Conservation (phyloP, 2,329 filamentous ascomycete species). For the Cryphonectria parasitica region DNA sequence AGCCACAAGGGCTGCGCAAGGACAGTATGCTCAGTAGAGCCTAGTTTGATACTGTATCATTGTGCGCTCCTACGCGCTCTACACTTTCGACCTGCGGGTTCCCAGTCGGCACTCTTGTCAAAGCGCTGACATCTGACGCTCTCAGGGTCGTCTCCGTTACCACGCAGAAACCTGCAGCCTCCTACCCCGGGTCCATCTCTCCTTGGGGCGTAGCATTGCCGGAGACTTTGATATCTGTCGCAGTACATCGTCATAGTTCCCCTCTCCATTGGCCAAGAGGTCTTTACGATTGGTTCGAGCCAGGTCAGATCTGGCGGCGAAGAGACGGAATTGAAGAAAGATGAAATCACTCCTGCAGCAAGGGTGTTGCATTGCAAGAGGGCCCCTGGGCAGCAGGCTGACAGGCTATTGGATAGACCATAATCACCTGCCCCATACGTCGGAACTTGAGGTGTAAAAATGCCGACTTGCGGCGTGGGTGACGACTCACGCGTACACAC, state of each 20-base stretch:
- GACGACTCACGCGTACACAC: constrained; percentile 6
- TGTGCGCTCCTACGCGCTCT: neutral
- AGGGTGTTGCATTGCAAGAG: neutral
- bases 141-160: neutral
- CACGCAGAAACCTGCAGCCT: neutral
- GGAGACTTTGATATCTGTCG: neutral
- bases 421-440: constrained; percentile 22
- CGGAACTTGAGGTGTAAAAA: constrained; percentile 14
- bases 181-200: neutral
- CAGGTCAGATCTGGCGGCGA: neutral
- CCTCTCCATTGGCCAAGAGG: neutral
- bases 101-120: neutral
- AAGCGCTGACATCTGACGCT: neutral
- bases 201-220: neutral
- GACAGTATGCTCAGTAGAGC: neutral
- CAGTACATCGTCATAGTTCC: neutral
- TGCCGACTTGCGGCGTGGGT: constrained; percentile 16
- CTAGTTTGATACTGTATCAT: neutral
- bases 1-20: neutral
- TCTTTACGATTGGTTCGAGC: neutral
- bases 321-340: neutral
- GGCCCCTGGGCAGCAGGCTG: neutral
- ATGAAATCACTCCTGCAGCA: constrained; percentile 17
- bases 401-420: neutral
- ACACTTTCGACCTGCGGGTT: neutral